phyloP scores from a whole-genome alignment of 306 rosid genomes.

The Prunus mume region DNA sequence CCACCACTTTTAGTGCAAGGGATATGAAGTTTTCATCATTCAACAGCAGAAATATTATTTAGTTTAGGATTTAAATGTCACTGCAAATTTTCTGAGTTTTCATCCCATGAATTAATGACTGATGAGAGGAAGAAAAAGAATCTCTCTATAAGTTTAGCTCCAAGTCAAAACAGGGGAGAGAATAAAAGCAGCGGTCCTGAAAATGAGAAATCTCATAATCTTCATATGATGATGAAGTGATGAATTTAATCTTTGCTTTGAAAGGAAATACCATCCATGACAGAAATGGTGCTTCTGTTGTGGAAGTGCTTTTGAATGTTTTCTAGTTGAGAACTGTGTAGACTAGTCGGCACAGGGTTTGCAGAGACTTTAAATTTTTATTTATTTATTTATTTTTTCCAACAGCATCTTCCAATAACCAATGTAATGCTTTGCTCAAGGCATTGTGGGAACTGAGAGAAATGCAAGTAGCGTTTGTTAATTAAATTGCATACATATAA shows the following conservation, averaged over 20 bases:
- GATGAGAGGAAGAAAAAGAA: background rate
- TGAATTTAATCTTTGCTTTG: background rate
- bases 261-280: background rate
- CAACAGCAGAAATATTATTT: background rate
- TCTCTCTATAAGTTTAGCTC: background rate
- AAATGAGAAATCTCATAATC: background rate
- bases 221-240: background rate
- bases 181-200: conserved; percentile 1
- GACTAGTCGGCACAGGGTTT: background rate
- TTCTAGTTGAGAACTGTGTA: background rate
- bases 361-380: background rate
- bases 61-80: background rate
- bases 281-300: background rate
- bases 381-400: background rate
- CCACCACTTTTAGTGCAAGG: conserved; percentile 1
- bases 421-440: background rate
- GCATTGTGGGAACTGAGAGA: background rate
- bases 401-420: background rate
- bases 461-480: background rate
- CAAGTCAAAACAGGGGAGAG: background rate
- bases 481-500: background rate
- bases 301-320: too few relatives aligned
- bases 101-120: background rate
- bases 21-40: conserved; percentile 2
- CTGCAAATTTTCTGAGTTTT: background rate